Conservation (phyloP, 805 yeast species). For the Saccharomycopsis malanga region DNA sequence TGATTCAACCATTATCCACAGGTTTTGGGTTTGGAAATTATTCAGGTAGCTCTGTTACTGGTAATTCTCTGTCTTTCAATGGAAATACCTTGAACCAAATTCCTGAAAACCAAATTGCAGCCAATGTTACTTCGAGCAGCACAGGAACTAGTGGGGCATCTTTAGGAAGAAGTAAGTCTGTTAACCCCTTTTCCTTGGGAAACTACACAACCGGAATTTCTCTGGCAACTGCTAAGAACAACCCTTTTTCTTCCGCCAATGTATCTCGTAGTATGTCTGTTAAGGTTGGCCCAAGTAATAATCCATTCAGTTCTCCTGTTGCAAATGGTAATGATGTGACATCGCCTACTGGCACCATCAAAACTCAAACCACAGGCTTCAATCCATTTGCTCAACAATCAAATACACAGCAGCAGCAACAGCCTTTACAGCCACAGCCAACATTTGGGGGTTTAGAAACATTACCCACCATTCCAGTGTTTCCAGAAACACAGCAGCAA, state of each 20-base stretch:
- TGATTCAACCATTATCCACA: constrained; percentile 34
- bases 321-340: constrained; percentile 1
- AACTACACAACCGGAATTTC: constrained; percentile 23
- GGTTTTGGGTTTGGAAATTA: constrained; percentile 55
- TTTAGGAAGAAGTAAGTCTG: constrained; percentile 23
- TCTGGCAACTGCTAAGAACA: constrained; percentile 22
- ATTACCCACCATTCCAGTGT: constrained; percentile 59
- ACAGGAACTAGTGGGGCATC: constrained; percentile 3
- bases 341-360: constrained; percentile 12
- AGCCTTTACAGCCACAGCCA: constrained; percentile 38
- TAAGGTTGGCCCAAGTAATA: constrained; percentile 25
- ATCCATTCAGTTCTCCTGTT: constrained; percentile 35
- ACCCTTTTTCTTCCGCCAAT: constrained; percentile 27
- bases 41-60: constrained; percentile 6
- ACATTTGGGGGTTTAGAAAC: constrained; percentile 72
- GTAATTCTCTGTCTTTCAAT: not conserved
- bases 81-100: constrained; percentile 25
- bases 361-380: constrained; percentile 43
- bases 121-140: constrained; percentile 2
- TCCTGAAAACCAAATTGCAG: constrained; percentile 8
- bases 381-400: constrained; percentile 52
- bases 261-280: constrained; percentile 15
- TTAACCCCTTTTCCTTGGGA: constrained; percentile 34
- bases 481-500: constrained; percentile 54
- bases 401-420: constrained; percentile 26